Evolutionary conservation across 805 yeast species (phyloP), one percentile per base, ranked within the genome.

Genomic region (Pichia gijzeniarum): DNA sequence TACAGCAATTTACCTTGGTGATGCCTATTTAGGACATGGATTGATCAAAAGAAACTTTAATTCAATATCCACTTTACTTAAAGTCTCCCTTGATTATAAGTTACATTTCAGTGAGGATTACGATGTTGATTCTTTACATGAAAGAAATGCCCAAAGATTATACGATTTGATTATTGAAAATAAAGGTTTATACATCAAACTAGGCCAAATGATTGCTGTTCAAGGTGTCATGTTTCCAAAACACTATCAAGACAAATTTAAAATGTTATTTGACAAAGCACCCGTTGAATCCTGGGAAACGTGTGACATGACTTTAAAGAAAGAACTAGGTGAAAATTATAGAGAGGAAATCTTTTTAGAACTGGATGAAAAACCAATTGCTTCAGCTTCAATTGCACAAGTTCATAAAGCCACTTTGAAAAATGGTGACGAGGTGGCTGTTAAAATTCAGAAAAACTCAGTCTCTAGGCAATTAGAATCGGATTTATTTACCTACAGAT

Each of bases 161-260:
- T 69, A 68, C 52, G 56, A 71, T 37, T 58, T 79, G 42, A 57
- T 79, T 45, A 58, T 60, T 32, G 56, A 56, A 12, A 79, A 79
- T 56, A 74, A 72, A 51, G 84, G 85, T 1, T 68, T 85, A 17
- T 85, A 82, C 57, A 80, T 85, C 59, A 85, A 85, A 59, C 62
- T 82, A 53, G 95, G 93, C 20, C 93, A 85, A 68, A 81, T 85
- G 42, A 72, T 85, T 38, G 91, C 93, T 2, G 78, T 84, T 56
- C 93, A 85, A 59, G 80, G 87, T 1, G 64, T 73, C 22, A 68
- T 82, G 55, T 76, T 85, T 51, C 95, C 95, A 2, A 61, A 67
- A 31, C 82, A 78, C 18, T 83, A 68, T 61, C 86, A 79, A 52
- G 71, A 67, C 35, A 64, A 74, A 54, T 80, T 85, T 56, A 66